Percentiles rank a stretch among this genome's conserved stretches.
Conservation (phyloP, 768 basidiomycete species). For the Rhodotorula taiwanensis region DNA sequence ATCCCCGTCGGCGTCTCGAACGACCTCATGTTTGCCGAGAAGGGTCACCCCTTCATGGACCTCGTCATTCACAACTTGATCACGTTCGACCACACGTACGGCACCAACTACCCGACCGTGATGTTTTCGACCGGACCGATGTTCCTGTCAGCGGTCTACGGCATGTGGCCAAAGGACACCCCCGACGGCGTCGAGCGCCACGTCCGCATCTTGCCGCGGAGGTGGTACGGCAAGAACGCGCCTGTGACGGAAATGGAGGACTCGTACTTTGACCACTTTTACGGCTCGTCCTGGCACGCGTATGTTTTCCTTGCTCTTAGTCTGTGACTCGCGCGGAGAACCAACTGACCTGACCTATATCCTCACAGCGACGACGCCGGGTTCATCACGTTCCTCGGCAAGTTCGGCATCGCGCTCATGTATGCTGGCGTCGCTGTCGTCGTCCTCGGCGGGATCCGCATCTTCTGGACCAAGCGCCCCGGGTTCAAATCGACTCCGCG, state of each 20-base stretch:
- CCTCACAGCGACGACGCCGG: constrained; percentile 59
- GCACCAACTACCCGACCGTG: constrained; percentile 97
- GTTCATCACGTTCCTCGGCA: constrained; percentile 86
- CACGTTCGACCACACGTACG: constrained; percentile 86
- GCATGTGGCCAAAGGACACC: constrained; percentile 56
- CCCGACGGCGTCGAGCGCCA: constrained; percentile 28
- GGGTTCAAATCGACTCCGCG: constrained; percentile 17
- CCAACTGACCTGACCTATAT: background rate
- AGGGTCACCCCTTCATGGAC: constrained; percentile 77
- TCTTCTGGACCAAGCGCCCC: constrained; percentile 32
- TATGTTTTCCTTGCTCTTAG: constrained; percentile 49
- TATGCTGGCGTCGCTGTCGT: constrained; percentile 71
- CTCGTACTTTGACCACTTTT: constrained; percentile 94
- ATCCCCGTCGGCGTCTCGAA: constrained; percentile 96
- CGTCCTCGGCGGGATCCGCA: constrained; percentile 59
- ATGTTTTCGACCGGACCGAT: constrained; percentile 99
- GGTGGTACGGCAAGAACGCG: constrained; percentile 96
- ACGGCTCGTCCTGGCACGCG: constrained; percentile 96
- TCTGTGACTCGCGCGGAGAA: background rate
- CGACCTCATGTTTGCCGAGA: constrained; percentile 88
- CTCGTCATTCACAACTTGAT: constrained; percentile 87
- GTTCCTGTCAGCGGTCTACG: constrained; percentile 93
- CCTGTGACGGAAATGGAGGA: constrained; percentile 71
- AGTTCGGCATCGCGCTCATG: constrained; percentile 82
- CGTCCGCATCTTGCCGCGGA: constrained; percentile 86